Conservation (phyloP, 2,329 filamentous ascomycete species). For the Bipolaris zeicola region DNA sequence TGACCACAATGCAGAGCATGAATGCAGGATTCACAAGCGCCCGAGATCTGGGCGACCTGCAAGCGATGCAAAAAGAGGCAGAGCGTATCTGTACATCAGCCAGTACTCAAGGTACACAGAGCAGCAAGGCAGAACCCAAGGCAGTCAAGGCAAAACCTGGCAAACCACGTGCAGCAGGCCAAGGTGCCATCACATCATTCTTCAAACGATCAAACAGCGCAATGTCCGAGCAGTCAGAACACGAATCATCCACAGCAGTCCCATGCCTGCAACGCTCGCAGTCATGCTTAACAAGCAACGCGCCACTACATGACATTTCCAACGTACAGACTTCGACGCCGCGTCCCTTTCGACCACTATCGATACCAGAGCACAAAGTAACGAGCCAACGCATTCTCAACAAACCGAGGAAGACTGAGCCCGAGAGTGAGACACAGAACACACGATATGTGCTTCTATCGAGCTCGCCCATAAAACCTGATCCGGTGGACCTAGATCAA, state of each 20-base stretch:
- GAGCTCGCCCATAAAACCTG: constrained; percentile 49
- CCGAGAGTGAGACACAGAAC: constrained; percentile 29
- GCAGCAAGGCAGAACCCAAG: constrained; percentile 22
- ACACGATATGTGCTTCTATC: constrained; percentile 57
- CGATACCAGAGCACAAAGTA: constrained; percentile 38
- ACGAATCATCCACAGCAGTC: background rate
- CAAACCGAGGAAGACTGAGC: constrained; percentile 34
- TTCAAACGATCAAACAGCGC: constrained; percentile 49
- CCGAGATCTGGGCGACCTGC: constrained; percentile 33
- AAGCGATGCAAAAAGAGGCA: constrained; percentile 49
- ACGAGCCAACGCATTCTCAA: constrained; percentile 41
- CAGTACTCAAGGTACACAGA: constrained; percentile 31
- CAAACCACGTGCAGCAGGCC: constrained; percentile 52
- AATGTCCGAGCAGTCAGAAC: constrained; percentile 19
- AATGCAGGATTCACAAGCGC: constrained; percentile 49
- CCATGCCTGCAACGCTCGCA: constrained; percentile 29
- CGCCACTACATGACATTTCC: constrained; percentile 41
- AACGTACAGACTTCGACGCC: constrained; percentile 29
- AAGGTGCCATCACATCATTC: constrained; percentile 60
- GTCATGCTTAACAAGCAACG: constrained; percentile 20
- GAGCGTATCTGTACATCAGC: constrained; percentile 35
- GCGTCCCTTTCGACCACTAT: constrained; percentile 30
- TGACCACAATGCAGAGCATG: constrained; percentile 27
- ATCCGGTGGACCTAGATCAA: constrained; percentile 20
- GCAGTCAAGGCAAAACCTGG: constrained; percentile 20